Conservation (phyloP, 257 asterid genomes). For the Solanum megistacrolobum region DNA sequence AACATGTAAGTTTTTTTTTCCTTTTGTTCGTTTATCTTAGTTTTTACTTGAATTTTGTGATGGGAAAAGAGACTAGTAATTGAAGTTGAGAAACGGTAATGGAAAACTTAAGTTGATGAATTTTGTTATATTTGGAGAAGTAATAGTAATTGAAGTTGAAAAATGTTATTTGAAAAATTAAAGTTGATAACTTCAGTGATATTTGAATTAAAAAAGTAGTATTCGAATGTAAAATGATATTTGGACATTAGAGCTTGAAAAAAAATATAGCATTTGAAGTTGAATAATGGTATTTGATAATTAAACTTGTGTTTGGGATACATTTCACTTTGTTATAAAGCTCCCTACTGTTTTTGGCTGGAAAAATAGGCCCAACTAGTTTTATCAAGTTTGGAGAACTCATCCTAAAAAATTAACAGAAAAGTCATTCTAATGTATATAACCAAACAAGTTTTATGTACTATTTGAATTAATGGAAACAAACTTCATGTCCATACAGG, state of each 20-base stretch:
- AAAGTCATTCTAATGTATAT: not conserved
- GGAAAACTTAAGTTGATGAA: not conserved
- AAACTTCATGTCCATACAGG: too few relatives aligned
- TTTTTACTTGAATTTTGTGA: not conserved
- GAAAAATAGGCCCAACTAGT: not conserved
- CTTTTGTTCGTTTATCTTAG: not conserved
- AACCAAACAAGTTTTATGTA: not conserved
- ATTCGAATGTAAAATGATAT: not conserved
- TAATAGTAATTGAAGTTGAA: not conserved
- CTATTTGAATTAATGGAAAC: too few relatives aligned
- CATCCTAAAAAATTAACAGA: not conserved
- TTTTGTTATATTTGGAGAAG: not conserved
- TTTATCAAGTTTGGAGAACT: not conserved
- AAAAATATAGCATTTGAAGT: not conserved
- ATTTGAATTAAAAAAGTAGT: not conserved
- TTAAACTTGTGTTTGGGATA: not conserved
- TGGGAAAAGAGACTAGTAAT: not conserved
- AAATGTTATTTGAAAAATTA: not conserved
- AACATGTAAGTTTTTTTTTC: constrained; percentile 15
- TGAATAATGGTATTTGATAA: not conserved
- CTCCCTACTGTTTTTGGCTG: not conserved
- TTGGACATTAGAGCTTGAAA: fast-evolving
- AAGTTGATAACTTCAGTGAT: not conserved
- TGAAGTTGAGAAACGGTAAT: not conserved
- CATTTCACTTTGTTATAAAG: not conserved